Percentiles rank a stretch among this genome's conserved stretches.
Conservation (phyloP, 352 stramenopile species). For the Phytophthora chlamydospora region DNA sequence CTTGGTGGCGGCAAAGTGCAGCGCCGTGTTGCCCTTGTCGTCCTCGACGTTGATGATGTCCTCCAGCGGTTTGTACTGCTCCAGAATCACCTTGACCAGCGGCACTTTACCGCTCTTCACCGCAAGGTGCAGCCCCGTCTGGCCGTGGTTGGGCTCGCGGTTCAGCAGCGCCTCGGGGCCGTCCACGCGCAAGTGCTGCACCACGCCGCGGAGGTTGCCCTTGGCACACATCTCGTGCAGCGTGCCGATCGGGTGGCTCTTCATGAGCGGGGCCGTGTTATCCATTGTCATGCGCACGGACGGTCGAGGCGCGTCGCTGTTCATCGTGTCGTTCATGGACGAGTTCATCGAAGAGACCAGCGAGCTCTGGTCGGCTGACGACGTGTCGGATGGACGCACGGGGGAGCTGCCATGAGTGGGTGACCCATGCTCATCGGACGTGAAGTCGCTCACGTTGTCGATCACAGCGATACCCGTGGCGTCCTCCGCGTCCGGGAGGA, state of each 20-base stretch:
- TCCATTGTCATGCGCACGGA: constrained; percentile 80
- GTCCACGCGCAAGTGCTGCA: constrained; percentile 79
- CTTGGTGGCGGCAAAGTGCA: constrained; percentile 90
- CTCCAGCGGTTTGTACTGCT: constrained; percentile 80
- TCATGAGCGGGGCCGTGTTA: constrained; percentile 68
- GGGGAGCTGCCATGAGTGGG: constrained; percentile 33
- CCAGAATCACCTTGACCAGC: constrained; percentile 82
- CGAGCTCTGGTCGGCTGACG: constrained; percentile 17
- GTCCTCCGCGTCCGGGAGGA: constrained; percentile 61
- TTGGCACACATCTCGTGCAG: constrained; percentile 83
- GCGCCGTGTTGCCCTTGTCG: constrained; percentile 87
- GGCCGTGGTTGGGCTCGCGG: constrained; percentile 85
- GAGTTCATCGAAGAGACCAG: constrained; percentile 39
- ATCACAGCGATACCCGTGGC: constrained; percentile 57
- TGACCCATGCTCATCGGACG: constrained; percentile 35
- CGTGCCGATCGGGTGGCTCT: constrained; percentile 80
- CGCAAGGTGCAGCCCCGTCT: constrained; percentile 80
- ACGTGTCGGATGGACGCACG: constrained; percentile 49
- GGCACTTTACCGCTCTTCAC: constrained; percentile 86
- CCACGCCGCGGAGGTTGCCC: constrained; percentile 77
- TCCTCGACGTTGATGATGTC: constrained; percentile 87
- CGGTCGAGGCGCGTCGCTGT: constrained; percentile 52
- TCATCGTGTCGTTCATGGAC: constrained; percentile 43
- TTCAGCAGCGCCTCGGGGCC: constrained; percentile 67
- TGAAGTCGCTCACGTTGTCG: constrained; percentile 61